phyloP scores from a whole-genome alignment of 2,329 filamentous ascomycete genomes.

The Alternaria sp. region DNA sequence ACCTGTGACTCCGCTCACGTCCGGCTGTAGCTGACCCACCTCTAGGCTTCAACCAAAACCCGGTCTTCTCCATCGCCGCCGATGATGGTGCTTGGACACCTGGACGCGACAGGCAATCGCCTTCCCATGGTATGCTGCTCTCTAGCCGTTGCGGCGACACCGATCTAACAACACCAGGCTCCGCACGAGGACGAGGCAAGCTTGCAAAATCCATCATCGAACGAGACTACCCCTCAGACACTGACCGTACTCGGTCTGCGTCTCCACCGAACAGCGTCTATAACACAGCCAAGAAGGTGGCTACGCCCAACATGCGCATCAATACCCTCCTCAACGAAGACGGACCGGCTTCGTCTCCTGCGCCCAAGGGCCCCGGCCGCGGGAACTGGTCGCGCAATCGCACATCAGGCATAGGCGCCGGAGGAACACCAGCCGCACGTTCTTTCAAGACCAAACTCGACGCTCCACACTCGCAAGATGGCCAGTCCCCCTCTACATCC shows the following conservation, averaged over 20 bases:
- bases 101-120: slow-evolving; percentile 48
- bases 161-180: slow-evolving; percentile 31
- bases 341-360: slow-evolving; percentile 36
- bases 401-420: slow-evolving; percentile 11
- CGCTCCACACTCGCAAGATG: slow-evolving; percentile 39
- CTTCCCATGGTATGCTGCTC: slow-evolving; percentile 42
- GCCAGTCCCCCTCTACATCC: slow-evolving; percentile 40
- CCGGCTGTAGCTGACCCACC: slow-evolving; percentile 13
- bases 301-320: slow-evolving; percentile 54
- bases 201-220: slow-evolving; percentile 43
- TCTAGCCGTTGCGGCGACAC: background rate
- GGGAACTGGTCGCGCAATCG: slow-evolving; percentile 57
- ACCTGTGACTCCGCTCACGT: background rate
- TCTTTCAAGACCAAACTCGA: slow-evolving; percentile 47
- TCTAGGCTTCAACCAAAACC: slow-evolving; percentile 49
- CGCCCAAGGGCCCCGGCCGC: slow-evolving; percentile 55
- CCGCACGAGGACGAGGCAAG: slow-evolving; percentile 45
- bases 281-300: slow-evolving; percentile 45
- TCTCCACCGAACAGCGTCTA: slow-evolving; percentile 51
- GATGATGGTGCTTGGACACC: slow-evolving; percentile 51
- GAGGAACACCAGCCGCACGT: slow-evolving; percentile 26
- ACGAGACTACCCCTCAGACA: slow-evolving; percentile 51
- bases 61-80: slow-evolving; percentile 50
- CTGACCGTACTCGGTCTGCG: slow-evolving; percentile 56
- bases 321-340: slow-evolving; percentile 58